Base-by-base conservation (phyloP, 2,329 filamentous ascomycete species). In the Colletotrichum sp. region DNA sequence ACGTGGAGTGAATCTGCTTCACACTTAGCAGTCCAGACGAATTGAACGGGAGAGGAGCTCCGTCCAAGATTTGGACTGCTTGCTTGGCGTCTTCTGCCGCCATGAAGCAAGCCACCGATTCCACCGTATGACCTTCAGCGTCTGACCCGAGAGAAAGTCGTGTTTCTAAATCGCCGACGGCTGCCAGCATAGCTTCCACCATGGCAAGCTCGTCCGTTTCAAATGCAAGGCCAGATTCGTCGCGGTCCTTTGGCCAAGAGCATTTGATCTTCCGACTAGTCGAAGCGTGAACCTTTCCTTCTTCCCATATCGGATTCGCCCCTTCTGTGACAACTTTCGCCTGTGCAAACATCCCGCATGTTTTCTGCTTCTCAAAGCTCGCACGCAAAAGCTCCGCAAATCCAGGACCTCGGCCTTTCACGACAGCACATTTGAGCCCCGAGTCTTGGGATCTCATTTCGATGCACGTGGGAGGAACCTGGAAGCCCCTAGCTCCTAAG, bases 31-130 rank as follows among this genome's bases (percentile, higher is more conserved):
- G 84, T 1, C 78, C 81, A 1, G 64, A 76, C 6, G 72, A 69
- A 1, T 81, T 75, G 15, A 85, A 83, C 0, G 79, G 74, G 8
- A 87, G 54, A 5, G 62, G 66, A 8, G 27, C 79, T 6, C 80
- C 71, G 59, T 86, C 75, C 0, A 87, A 78, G 2, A 72, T 70
- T n/a, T 58, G 69, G 3, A 77, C 80, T 0, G 83, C 85, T 12
- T 81, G 75, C 55, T 76, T 76, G 0, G 86, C 86, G 51, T 85
- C 80, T 0, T 77, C 77, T 63, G 85, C 83, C 2, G 83, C 76
- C 6, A 77, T 24, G 58, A 87, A 89, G 3, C 78, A 77, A 2
- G 83, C 86, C 16, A 78, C 80, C 1, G 82, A n/a, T 0, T 47
- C 86, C 74, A 16, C 6, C 0, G 11, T 12, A 86, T 86, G 21